A percentile compares a stretch with the other conserved stretches of the same genome.
phyloP scores from a whole-genome alignment of 73 alveolate genomes.

The Stentor coeruleus region DNA sequence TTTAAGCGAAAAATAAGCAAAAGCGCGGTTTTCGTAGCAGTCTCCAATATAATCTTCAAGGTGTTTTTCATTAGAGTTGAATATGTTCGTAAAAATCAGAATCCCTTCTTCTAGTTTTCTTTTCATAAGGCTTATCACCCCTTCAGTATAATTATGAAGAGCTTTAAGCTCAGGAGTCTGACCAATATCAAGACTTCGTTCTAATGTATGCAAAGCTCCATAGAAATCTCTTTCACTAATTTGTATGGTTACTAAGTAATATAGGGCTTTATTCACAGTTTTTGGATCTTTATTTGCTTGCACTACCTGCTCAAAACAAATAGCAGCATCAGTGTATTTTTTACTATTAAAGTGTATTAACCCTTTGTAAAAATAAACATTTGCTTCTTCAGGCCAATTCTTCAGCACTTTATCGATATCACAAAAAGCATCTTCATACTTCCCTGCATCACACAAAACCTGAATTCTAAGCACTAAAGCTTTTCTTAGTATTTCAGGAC shows the following conservation, averaged over 20 bases:
- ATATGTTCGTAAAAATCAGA: constrained; percentile 42
- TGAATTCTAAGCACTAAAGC: neutral
- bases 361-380: neutral
- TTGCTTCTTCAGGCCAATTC: neutral
- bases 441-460: neutral
- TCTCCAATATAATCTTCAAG: constrained; percentile 28
- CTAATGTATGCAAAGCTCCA: constrained; percentile 68
- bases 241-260: constrained; percentile 30
- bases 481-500: neutral
- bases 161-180: constrained; percentile 49
- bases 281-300: neutral
- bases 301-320: neutral
- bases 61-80: constrained; percentile 33
- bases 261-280: neutral
- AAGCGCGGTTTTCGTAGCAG: constrained; percentile 66
- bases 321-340: neutral
- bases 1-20: constrained; percentile 64
- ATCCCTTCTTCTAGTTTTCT: constrained; percentile 77
- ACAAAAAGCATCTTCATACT: neutral
- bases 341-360: neutral
- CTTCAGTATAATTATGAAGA: constrained; percentile 70
- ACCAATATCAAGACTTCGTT: constrained; percentile 59
- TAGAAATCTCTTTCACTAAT: constrained; percentile 77
- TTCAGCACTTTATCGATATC: neutral
- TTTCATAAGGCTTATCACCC: constrained; percentile 72